A percentile compares a stretch with the other conserved stretches of the same genome.
These are phyloP conservation scores for Mucor lusitanicus DNA, from an alignment of 371 early-diverging fungal species.

Conservation along the genomic window DNA sequence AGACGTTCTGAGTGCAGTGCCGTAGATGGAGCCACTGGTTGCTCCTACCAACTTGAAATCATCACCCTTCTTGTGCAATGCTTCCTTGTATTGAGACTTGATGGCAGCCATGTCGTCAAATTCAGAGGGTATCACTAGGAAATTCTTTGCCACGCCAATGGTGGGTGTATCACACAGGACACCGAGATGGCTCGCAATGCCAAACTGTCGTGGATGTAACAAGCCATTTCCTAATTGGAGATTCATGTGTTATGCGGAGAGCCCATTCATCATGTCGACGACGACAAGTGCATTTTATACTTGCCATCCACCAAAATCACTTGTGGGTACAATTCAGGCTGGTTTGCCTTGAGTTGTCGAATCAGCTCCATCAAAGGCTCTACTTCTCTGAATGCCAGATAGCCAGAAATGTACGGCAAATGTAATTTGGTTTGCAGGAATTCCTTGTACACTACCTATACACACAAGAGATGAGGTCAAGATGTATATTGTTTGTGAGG, in stretches of 20 bases:
- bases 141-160: constrained; percentile 90
- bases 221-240: constrained; percentile 64
- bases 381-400: constrained; percentile 88
- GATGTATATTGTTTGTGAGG: background rate
- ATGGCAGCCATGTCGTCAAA: constrained; percentile 25
- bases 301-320: constrained; percentile 83
- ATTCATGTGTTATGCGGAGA: too few species aligned
- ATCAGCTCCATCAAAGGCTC: constrained; percentile 62
- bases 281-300: too few species aligned
- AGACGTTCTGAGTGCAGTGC: constrained; percentile 57
- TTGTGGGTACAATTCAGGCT: constrained; percentile 71
- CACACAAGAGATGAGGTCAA: background rate
- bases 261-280: too few species aligned
- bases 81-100: constrained; percentile 25
- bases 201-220: constrained; percentile 86
- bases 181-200: constrained; percentile 89
- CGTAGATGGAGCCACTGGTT: constrained; percentile 56
- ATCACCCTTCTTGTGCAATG: constrained; percentile 41
- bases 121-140: constrained; percentile 65
- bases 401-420: constrained; percentile 85
- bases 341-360: constrained; percentile 38
- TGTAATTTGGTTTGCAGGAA: constrained; percentile 58
- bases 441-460: constrained; percentile 57
- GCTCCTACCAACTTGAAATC: constrained; percentile 39
- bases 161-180: constrained; percentile 71